phyloP scores from a whole-genome alignment of 2,329 filamentous ascomycete genomes.

The Lizonia empirigonia region DNA sequence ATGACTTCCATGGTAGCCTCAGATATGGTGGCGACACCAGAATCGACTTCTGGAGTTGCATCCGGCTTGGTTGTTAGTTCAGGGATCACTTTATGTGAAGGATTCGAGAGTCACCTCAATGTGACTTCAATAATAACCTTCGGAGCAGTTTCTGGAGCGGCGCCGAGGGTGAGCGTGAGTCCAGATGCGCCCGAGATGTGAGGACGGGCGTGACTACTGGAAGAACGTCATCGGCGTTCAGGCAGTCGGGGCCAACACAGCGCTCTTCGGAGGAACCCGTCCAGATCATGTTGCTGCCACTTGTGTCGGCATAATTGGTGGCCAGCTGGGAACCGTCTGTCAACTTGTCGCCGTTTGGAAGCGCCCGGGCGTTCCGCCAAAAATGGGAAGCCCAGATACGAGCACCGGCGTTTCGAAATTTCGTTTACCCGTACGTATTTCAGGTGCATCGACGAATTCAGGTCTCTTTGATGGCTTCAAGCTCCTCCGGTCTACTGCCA shows the following conservation, averaged over 20 bases:
- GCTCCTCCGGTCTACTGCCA: conserved; percentile 25
- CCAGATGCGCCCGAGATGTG: no score
- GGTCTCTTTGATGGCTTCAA: conserved; percentile 16
- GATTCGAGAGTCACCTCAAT: no score
- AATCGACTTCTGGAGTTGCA: background rate
- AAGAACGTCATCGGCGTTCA: no score
- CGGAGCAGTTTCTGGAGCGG: no score
- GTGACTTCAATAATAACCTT: no score
- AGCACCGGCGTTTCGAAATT: no score
- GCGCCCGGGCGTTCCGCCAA: background rate
- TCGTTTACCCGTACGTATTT: background rate
- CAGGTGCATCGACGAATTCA: background rate
- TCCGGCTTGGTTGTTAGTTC: no score
- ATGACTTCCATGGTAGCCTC: background rate
- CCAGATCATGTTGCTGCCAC: background rate
- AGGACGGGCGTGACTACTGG: no score
- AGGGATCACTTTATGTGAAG: no score
- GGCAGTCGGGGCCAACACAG: background rate
- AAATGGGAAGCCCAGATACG: no score
- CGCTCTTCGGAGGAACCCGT: background rate
- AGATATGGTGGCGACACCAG: background rate
- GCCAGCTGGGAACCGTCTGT: background rate
- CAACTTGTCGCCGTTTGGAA: background rate
- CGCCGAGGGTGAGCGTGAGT: no score
- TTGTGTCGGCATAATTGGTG: background rate